These are phyloP conservation scores for Medicago ruthenica DNA, from an alignment of 306 rosid species.

Conservation along the genomic window DNA sequence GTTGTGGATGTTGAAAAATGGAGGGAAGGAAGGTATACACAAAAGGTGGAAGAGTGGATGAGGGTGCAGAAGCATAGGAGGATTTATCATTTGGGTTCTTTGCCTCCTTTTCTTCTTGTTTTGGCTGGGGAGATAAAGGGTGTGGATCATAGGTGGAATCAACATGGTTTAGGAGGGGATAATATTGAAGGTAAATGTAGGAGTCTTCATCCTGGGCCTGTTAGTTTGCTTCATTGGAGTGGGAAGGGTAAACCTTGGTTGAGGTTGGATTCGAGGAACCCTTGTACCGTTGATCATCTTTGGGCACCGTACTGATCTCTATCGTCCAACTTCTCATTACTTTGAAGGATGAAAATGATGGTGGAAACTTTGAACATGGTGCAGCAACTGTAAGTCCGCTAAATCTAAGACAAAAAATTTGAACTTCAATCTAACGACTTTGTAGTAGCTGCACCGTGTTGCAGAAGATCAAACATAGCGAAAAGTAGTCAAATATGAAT, in stretches of 20 bases:
- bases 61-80: conserved; percentile 1
- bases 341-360: background rate
- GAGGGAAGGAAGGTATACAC: conserved; percentile 23
- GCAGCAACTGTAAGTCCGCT: background rate
- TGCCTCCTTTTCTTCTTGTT: conserved; percentile 35
- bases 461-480: too few species aligned
- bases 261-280: conserved; percentile 14
- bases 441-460: background rate
- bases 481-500: too few species aligned
- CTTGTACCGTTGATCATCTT: conserved; percentile 33
- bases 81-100: conserved; percentile 30
- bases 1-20: conserved; percentile 29
- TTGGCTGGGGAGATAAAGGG: conserved; percentile 22
- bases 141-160: conserved; percentile 30
- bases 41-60: conserved; percentile 24
- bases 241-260: conserved; percentile 35
- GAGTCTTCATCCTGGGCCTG: conserved; percentile 12
- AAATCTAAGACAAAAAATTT: background rate
- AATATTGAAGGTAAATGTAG: conserved; percentile 27
- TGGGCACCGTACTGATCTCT: conserved; percentile 38
- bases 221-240: conserved; percentile 32
- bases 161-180: conserved; percentile 37
- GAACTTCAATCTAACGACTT: background rate
- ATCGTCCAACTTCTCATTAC: background rate
- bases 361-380: background rate